These are phyloP conservation scores for Hagleromyces aurorensis DNA, from an alignment of 805 yeast genomes.

Conservation along the genomic window DNA sequence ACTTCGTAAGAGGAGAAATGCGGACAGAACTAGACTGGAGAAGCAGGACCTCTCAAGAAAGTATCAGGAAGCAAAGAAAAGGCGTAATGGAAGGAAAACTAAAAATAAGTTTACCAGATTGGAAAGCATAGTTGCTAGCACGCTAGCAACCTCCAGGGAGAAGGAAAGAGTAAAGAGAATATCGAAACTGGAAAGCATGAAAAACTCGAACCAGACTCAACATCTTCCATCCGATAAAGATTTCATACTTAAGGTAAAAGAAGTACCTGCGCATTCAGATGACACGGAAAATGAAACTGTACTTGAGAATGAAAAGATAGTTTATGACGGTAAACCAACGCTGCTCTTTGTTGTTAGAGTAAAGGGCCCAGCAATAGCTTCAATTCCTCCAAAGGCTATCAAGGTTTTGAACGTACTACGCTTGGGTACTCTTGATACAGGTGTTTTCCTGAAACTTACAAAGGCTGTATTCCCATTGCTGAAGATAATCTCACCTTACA, in stretches of 20 bases:
- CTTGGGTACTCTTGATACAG: constrained; percentile 52
- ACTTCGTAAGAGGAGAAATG: constrained; percentile 70
- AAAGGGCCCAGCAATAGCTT: constrained; percentile 55
- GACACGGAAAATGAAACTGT: constrained; percentile 26
- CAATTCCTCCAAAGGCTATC: constrained; percentile 56
- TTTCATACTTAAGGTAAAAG: constrained; percentile 30
- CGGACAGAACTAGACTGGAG: constrained; percentile 63
- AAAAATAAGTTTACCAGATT: constrained; percentile 60
- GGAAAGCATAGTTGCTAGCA: constrained; percentile 62
- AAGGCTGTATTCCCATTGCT: constrained; percentile 52
- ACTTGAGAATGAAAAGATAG: constrained; percentile 28
- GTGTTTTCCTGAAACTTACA: constrained; percentile 63
- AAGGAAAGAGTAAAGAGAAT: constrained; percentile 59
- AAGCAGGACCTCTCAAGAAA: constrained; percentile 59
- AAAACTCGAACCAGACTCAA: constrained; percentile 18
- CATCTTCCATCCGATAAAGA: constrained; percentile 28
- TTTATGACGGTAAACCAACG: constrained; percentile 38
- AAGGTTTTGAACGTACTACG: constrained; percentile 55
- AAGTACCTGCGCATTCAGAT: constrained; percentile 14
- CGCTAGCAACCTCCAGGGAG: constrained; percentile 59
- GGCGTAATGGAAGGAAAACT: constrained; percentile 36
- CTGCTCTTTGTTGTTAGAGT: constrained; percentile 62
- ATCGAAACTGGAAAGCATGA: constrained; percentile 41
- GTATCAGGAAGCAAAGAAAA: constrained; percentile 40
- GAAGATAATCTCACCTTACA: constrained; percentile 62